Base-by-base conservation (phyloP, 345 rosid genomes). In the Gossypium herbaceum region DNA sequence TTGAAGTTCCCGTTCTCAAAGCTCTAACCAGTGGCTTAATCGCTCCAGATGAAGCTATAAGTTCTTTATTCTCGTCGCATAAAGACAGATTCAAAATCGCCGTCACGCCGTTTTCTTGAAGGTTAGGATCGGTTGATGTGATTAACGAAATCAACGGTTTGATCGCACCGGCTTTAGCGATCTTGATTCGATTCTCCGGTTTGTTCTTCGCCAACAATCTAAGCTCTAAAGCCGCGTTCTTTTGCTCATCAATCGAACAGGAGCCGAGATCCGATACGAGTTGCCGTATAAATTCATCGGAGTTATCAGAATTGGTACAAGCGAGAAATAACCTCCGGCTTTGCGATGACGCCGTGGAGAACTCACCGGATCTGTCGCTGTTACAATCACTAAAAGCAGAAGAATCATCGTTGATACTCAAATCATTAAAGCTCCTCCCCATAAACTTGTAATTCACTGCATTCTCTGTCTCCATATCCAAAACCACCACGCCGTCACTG, bases 301-400 rank as follows among this genome's bases (percentile, higher is more conserved):
- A 83, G 51, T 82, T 83, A 17, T 89, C 95, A 51, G 92, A 55
- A 68, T 68, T 48, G 60, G 89, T 78, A 75, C 95, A 93, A 16
- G 98, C 79, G 51, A 91, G 75, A 17, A 89, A 68, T 29, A 91
- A 81, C 12, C 88, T 86, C 20, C 92, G 88, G 84, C 87, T 84
- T 81, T 86, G 85, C 45, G 90, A 80, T n/a, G 99, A 84, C 3
- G 90, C 75, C 67, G 98, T 76, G 1, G 88, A 73, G 66, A 95
- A 95, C 70, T 91, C 97, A 9, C 98, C 98, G 82, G 98, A 94
- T 84, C 93, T 84, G 74, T 94, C 97, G 85, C 98, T 94, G 82
- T 86, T 91, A 80, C 97, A 92, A 57, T 94, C 97, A 75, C 97
- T 91, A 81, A 94, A 94, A 81, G 98, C 92, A 16, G 92, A 85